Evolutionary conservation across 108 stramenopile species (phyloP), one percentile per base, ranked within the genome.

Genomic region (Nannochloropsis salina): DNA sequence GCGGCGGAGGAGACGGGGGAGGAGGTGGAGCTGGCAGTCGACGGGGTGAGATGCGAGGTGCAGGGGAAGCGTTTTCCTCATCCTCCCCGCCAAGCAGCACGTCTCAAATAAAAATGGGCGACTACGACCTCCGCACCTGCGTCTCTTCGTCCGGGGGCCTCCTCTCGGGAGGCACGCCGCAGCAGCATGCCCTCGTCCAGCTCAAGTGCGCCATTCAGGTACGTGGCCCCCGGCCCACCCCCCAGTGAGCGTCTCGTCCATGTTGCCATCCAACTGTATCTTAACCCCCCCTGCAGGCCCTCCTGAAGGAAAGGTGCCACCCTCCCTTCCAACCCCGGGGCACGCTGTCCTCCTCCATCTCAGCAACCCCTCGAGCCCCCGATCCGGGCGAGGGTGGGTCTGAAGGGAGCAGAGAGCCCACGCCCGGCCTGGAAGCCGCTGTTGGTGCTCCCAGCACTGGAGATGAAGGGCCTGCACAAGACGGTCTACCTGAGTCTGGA

Each of bases 201-300:
- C n/a, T 74, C 61, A 74, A 74, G 61, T n/a, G 61, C 61, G 61
- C 8, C 20, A 74, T 74, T 74, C 61, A 74, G 61, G 61, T 74
- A 74, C 8, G 61, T 74, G 1, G 2, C 20, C 6, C 8, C 20
- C 15, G 61, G 15, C 61, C 1, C n/a, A 3, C 1, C 0, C 8
- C 8, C 61, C 61, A n/a, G 3, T 74, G 61, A 15, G 15, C n/a
- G 20, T n/a, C n/a, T 6, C 3, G 5, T 74, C 61, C 8, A 74
- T 15, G 61, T 3, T 74, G 61, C 61, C 61, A 74, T 74, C 61
- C n/a, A 1, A 74, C 8, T n/a, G 20, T 8, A 8, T n/a, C 6
- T 3, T n/a, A 3, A 74, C 61, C 2, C 2, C 61, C 2, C 61
- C 4, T 74, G 6, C 6, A 74, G 61, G 61, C n/a, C 20, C 61